Evolutionary conservation across 768 basidiomycete species (phyloP).

Genomic region (Arthromyces matolae): DNA sequence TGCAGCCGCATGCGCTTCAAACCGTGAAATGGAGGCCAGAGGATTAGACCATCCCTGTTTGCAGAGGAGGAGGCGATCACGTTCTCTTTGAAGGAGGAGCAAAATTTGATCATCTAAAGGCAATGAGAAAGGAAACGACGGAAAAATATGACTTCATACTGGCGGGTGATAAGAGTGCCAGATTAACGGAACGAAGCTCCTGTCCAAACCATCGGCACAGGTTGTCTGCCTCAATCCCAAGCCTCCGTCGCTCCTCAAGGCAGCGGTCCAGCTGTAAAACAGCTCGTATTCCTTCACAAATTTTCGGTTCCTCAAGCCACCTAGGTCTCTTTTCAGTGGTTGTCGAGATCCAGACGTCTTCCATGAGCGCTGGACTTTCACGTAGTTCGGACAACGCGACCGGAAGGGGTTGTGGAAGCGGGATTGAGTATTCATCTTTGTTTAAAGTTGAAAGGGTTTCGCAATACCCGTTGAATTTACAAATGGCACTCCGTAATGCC

Average conservation of each 20-base stretch:
- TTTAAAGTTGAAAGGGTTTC: constrained; percentile 13
- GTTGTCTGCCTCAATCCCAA: constrained; percentile 25
- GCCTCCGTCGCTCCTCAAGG: constrained; percentile 12
- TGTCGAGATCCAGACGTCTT: constrained; percentile 33
- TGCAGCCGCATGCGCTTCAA: not conserved
- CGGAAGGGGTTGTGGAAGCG: constrained; percentile 28
- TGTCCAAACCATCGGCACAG: constrained; percentile 31
- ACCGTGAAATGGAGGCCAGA: not conserved
- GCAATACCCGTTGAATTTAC: constrained; percentile 29
- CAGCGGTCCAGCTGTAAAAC: constrained; percentile 14
- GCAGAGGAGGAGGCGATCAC: not conserved
- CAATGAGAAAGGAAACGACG: not conserved
- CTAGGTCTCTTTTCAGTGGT: constrained; percentile 11
- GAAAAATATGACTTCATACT: not conserved
- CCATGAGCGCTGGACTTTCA: constrained; percentile 25
- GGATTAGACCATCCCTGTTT: not conserved
- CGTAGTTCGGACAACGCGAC: constrained; percentile 24
- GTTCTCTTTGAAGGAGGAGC: not conserved
- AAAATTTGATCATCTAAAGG: not conserved
- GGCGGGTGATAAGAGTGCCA: constrained; percentile 16
- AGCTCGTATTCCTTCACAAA: constrained; percentile 18
- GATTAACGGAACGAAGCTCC: constrained; percentile 25
- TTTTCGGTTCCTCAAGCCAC: constrained; percentile 33
- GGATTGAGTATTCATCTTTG: constrained; percentile 22
- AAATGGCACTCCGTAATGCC: constrained; percentile 18